phyloP scores from a whole-genome alignment of 2,329 filamentous ascomycete species.

The Trichoderma sp. region DNA sequence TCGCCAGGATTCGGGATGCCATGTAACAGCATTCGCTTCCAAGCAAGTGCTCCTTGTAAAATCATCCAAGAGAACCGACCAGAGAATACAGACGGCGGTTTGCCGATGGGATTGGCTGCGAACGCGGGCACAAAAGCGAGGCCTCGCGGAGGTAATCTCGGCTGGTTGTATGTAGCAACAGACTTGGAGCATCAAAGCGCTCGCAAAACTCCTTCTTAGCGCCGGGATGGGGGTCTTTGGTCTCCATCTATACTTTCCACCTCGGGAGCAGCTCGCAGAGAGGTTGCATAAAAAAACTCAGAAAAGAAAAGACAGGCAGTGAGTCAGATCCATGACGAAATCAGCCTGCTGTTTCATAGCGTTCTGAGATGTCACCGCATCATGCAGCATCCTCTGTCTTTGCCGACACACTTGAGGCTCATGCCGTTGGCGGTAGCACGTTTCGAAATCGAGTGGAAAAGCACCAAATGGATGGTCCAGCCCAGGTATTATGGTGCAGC shows the following conservation, averaged over 20 bases:
- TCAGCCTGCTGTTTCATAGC: background rate
- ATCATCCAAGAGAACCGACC: background rate
- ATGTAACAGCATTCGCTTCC: background rate
- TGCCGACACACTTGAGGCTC: background rate
- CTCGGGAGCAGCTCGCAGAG: background rate
- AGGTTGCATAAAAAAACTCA: background rate
- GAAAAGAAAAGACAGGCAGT: background rate
- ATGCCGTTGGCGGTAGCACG: background rate
- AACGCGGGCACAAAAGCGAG: background rate
- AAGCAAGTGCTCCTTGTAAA: background rate
- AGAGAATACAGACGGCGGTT: background rate
- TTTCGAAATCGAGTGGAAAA: background rate
- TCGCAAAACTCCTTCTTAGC: background rate
- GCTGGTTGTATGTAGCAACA: constrained; percentile 1
- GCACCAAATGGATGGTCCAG: background rate
- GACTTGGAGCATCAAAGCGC: background rate
- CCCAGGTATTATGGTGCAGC: constrained; percentile 4
- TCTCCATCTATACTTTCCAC: constrained; percentile 1
- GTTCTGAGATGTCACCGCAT: constrained; percentile 10
- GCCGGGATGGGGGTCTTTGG: constrained; percentile 7
- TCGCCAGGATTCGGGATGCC: background rate
- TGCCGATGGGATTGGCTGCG: background rate
- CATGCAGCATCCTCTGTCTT: background rate
- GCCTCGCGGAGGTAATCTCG: constrained; percentile 17
- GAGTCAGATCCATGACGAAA: constrained; percentile 2